Conservation (phyloP, 768 basidiomycete species). For the Lyophyllum decastes region DNA sequence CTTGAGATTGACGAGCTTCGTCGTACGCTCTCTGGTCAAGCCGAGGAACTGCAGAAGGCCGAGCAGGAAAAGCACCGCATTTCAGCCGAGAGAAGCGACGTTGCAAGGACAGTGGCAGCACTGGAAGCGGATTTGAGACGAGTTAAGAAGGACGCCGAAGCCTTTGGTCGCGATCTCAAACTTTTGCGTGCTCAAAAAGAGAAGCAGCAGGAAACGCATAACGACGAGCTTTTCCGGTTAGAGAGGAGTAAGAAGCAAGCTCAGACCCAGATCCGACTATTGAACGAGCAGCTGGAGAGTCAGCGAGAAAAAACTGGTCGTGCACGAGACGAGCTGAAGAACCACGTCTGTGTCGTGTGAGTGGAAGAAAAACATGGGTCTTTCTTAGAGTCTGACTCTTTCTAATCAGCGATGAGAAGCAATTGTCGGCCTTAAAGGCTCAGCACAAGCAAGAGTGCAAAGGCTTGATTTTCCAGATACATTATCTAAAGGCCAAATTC, state of each 20-base stretch:
- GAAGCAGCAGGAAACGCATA: slow-evolving; percentile 52
- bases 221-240: slow-evolving; percentile 54
- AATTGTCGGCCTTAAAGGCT: slow-evolving; percentile 53
- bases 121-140: slow-evolving; percentile 77
- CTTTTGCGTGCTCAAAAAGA: slow-evolving; percentile 68
- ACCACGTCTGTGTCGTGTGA: slow-evolving; percentile 63
- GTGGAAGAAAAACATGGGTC: slow-evolving; percentile 23
- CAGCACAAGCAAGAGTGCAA: slow-evolving; percentile 89
- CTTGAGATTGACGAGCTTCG: slow-evolving; percentile 80
- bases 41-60: slow-evolving; percentile 60
- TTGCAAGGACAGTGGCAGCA: slow-evolving; percentile 62
- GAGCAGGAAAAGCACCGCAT: slow-evolving; percentile 67
- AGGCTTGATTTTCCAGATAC: slow-evolving; percentile 87
- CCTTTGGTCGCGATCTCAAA: slow-evolving; percentile 77
- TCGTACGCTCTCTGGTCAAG: slow-evolving; percentile 60
- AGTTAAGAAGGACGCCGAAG: slow-evolving; percentile 75
- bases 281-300: slow-evolving; percentile 65
- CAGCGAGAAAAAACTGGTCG: slow-evolving; percentile 51
- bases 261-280: slow-evolving; percentile 61
- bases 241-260: slow-evolving; percentile 70
- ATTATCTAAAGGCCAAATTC: slow-evolving; percentile 90
- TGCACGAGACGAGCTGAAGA: slow-evolving; percentile 47
- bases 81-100: slow-evolving; percentile 61
- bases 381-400: slow-evolving; percentile 5
- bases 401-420: slow-evolving; percentile 47